Evolutionary conservation across 768 basidiomycete genomes (phyloP).

Genomic region (Tylopilus intermedius): DNA sequence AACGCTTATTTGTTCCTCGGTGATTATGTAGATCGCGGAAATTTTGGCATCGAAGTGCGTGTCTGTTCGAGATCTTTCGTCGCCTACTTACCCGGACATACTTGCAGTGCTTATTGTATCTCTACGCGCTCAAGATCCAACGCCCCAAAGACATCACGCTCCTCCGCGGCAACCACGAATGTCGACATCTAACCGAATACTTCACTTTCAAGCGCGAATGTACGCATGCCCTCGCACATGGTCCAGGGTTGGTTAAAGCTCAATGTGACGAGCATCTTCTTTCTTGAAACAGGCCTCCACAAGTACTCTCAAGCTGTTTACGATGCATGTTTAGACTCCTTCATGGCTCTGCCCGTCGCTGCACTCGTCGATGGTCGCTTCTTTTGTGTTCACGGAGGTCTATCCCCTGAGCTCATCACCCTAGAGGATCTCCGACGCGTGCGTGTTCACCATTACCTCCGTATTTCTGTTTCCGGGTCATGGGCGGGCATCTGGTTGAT

Average conservation of each 20-base stretch:
- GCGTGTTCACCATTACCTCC: slow-evolving; percentile 19
- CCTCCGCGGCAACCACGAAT: slow-evolving; percentile 95
- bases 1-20: slow-evolving; percentile 91
- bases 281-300: slow-evolving; percentile 22
- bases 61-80: not conserved
- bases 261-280: slow-evolving; percentile 7
- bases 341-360: slow-evolving; percentile 84
- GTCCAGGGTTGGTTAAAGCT: slow-evolving; percentile 4
- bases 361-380: slow-evolving; percentile 93
- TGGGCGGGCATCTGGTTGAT: slow-evolving; percentile 4
- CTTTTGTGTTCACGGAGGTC: slow-evolving; percentile 95
- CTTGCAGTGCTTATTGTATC: slow-evolving; percentile 77
- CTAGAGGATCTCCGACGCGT: slow-evolving; percentile 72
- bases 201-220: slow-evolving; percentile 98
- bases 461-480: not conserved
- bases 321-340: slow-evolving; percentile 87
- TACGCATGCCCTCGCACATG: slow-evolving; percentile 36
- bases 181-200: slow-evolving; percentile 92
- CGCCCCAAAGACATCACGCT: slow-evolving; percentile 79
- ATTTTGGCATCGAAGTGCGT: slow-evolving; percentile 76
- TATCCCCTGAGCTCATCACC: slow-evolving; percentile 80
- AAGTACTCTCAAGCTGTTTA: slow-evolving; percentile 53
- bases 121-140: slow-evolving; percentile 90
- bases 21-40: slow-evolving; percentile 95
- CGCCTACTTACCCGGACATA: not conserved